A percentile compares a stretch with the other conserved stretches of the same genome.
Conservation (phyloP, 495 filamentous ascomycete genomes). For the Hyaloscypha variabilis region DNA sequence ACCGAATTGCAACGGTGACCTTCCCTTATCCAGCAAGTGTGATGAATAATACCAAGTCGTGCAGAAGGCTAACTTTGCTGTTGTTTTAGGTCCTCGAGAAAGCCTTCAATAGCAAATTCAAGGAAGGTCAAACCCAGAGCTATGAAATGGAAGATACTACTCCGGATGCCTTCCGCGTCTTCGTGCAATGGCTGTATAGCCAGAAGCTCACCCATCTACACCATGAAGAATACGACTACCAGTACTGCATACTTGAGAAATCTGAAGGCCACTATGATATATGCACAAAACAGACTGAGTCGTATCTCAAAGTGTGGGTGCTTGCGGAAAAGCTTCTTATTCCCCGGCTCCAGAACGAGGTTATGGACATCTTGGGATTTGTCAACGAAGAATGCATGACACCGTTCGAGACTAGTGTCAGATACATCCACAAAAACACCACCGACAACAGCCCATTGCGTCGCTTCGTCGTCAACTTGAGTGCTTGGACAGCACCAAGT, state of each 20-base stretch:
- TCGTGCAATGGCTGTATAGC: constrained; percentile 12
- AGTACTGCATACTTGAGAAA: too few species aligned
- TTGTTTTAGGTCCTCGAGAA: background rate
- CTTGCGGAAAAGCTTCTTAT: constrained; percentile 6
- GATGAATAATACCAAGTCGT: too few species aligned
- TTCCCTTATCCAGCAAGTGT: too few species aligned
- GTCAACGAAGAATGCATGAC: too few species aligned
- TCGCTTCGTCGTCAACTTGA: too few species aligned
- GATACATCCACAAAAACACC: too few species aligned
- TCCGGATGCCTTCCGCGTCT: background rate
- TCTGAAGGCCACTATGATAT: background rate
- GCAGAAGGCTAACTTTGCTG: too few species aligned
- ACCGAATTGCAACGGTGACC: too few species aligned
- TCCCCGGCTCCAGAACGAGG: constrained; percentile 9
- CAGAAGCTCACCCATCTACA: background rate
- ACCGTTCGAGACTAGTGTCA: too few species aligned
- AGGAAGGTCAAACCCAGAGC: constrained; percentile 11
- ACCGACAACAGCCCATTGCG: too few species aligned
- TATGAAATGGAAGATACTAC: background rate
- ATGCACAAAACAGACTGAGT: background rate
- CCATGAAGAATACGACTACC: background rate
- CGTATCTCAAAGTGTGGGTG: constrained; percentile 8
- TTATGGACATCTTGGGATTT: too few species aligned
- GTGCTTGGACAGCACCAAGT: too few species aligned
- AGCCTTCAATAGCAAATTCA: constrained; percentile 11